These are phyloP conservation scores for Xanthoconium separans DNA, from an alignment of 1,284 basidiomycete species.

Conservation along the genomic window DNA sequence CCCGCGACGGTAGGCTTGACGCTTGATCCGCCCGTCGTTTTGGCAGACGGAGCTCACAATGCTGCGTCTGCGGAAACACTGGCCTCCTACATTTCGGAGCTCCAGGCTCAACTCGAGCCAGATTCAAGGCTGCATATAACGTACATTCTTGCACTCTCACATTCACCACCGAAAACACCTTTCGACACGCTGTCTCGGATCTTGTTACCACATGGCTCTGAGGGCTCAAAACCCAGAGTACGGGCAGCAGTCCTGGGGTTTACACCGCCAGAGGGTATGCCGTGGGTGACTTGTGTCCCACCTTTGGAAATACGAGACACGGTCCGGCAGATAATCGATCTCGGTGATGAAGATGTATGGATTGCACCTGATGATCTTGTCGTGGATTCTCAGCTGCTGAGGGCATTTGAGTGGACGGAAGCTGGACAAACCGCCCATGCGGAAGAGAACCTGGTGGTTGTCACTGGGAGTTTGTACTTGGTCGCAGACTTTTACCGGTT, in stretches of 20 bases:
- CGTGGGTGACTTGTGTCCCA: constrained; percentile 76
- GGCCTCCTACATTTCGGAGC: constrained; percentile 62
- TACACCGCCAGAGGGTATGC: constrained; percentile 83
- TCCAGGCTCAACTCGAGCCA: constrained; percentile 24
- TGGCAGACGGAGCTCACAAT: constrained; percentile 97
- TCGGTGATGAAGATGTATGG: constrained; percentile 44
- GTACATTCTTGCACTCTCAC: constrained; percentile 76
- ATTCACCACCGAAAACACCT: constrained; percentile 80
- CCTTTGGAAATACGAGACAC: constrained; percentile 47
- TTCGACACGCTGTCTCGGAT: constrained; percentile 68
- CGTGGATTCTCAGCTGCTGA: constrained; percentile 28
- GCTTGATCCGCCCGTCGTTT: constrained; percentile 42
- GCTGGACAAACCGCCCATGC: constrained; percentile 3
- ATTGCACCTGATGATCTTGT: constrained; percentile 31
- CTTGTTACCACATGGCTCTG: constrained; percentile 36
- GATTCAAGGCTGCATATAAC: constrained; percentile 44
- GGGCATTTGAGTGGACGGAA: constrained; percentile 48
- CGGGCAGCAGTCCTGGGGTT: constrained; percentile 61
- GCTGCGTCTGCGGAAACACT: constrained; percentile 76
- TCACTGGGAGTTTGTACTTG: constrained; percentile 90
- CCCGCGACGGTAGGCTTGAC: constrained; percentile 18
- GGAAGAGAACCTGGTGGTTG: constrained; percentile 50
- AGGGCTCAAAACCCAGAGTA: constrained; percentile 31
- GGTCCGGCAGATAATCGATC: constrained; percentile 41
- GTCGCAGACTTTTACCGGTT: constrained; percentile 86